Evolutionary conservation across 2,329 filamentous ascomycete genomes (phyloP), one percentile per base, ranked within the genome.

Genomic region (Ophiostoma fasciatum): DNA sequence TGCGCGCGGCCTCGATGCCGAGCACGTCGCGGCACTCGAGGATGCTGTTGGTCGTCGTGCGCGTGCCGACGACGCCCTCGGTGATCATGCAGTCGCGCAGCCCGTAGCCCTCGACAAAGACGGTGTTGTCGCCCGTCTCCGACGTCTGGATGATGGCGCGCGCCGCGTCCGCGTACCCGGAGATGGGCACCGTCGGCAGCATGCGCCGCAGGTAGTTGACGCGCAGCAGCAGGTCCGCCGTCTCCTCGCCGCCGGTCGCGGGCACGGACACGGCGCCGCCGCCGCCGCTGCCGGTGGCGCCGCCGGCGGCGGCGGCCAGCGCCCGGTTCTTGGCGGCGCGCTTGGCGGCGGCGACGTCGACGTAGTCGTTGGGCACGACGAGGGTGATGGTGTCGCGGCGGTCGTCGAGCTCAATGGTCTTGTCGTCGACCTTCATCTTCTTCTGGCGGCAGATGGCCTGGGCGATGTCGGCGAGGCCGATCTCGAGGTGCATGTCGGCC

Each of bases 61-160:
- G 64, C 15, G 74, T 77, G 38, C 87, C 85, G 38, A 92, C 67
- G 5, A 98, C 82, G 44, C 90, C 90, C 43, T 87, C 81, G 0
- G 90, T 98, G 9, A 78, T 93, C 78, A 98, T 92, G 61, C 87
- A 94, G 21, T 74, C 71, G 29, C 74, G 74, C 33, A 98, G 65
- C 1, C 90, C 90, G 56, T 98, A 96, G 2, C 90, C 90, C 67
- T 96, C 90, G 4, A 98, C 90, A 1, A 94, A 66, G 31, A 88
- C 84, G 13, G 71, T 75, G 47, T 78, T 68, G 26, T 78, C 77
- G 21, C 65, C 69, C 4, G 70, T 62, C 36, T 83, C 77, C 33
- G 78, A 75, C 3, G 82, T 85, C 49, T 90, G 79, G 52, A 96
- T 90, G 47, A 96, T 85, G 32, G 85, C 87, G 46, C 90, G 78